phyloP scores from a whole-genome alignment of 1,284 basidiomycete genomes.

The Waitea zeae region DNA sequence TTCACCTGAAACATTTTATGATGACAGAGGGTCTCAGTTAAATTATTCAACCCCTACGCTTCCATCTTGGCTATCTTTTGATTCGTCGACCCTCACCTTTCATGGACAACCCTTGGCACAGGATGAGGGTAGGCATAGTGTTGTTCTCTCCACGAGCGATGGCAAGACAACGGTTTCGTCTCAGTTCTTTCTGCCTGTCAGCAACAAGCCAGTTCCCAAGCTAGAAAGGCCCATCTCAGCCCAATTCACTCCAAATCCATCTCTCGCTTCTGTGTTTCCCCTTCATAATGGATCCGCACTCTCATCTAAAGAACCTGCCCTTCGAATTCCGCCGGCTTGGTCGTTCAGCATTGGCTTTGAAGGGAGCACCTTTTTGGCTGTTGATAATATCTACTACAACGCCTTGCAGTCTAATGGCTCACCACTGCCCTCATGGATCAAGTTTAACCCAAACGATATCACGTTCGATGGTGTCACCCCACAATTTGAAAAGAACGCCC shows the following conservation, averaged over 20 bases:
- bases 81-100: conserved; percentile 30
- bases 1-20: conserved; percentile 38
- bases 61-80: conserved; percentile 52
- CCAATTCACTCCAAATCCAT: conserved; percentile 46
- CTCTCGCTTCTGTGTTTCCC: conserved; percentile 51
- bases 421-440: conserved; percentile 61
- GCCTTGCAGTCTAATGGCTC: conserved; percentile 50
- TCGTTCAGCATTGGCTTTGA: conserved; percentile 84
- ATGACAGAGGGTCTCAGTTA: conserved; percentile 21
- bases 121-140: no score
- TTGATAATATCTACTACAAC: conserved; percentile 43
- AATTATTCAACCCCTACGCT: conserved; percentile 29
- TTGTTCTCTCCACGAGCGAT: no score
- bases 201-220: no score
- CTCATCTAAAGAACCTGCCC: conserved; percentile 29
- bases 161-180: no score
- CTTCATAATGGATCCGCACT: conserved; percentile 39
- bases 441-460: conserved; percentile 45
- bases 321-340: conserved; percentile 73
- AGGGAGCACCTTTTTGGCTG: conserved; percentile 40
- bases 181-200: no score
- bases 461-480: conserved; percentile 77
- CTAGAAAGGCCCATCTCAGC: conserved; percentile 33
- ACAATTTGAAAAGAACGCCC: conserved; percentile 14
- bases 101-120: no score